A percentile compares a stretch with the other conserved stretches of the same genome.
These are phyloP conservation scores for Acanthamoeba castellanii DNA, from an alignment of 208 protist genomes.

Conservation along the genomic window DNA sequence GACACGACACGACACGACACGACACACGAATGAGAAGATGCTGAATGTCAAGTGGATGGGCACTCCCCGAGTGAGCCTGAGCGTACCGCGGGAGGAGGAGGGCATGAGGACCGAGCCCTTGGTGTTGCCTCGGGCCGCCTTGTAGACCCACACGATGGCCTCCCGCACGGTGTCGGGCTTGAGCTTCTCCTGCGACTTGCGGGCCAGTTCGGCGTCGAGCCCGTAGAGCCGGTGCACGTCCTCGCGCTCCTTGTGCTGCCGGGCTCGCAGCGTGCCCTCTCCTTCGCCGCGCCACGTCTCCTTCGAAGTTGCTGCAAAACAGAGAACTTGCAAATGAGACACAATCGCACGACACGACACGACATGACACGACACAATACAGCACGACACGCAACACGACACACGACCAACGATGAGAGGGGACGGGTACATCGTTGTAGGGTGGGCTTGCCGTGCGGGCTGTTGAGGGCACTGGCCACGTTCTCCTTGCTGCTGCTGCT, in stretches of 20 bases:
- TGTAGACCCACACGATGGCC: slow-evolving; percentile 32
- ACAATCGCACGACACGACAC: not conserved
- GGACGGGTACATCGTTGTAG: too few relatives aligned
- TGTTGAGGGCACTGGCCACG: not conserved
- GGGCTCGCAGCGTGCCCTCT: not conserved
- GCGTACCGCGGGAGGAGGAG: not conserved
- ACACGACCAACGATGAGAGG: too few relatives aligned
- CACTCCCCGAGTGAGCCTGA: not conserved
- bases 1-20: too few relatives aligned
- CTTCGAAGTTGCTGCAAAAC: not conserved
- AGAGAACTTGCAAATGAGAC: too few relatives aligned
- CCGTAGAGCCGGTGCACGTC: slow-evolving; percentile 15
- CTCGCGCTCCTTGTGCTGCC: slow-evolving; percentile 25
- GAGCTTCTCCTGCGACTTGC: slow-evolving; percentile 42
- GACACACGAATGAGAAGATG: too few relatives aligned
- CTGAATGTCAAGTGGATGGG: too few relatives aligned
- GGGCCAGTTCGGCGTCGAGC: slow-evolving; percentile 66
- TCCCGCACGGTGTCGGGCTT: not conserved
- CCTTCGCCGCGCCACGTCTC: slow-evolving; percentile 30
- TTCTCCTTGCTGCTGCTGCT: not conserved
- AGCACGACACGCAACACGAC: too few relatives aligned
- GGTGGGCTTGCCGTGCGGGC: too few relatives aligned
- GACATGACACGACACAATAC: too few relatives aligned
- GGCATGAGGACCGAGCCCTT: slow-evolving; percentile 23
- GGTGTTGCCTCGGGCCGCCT: not conserved